A percentile compares a stretch with the other conserved stretches of the same genome.
These are phyloP conservation scores for Poronia punctata DNA, from an alignment of 495 filamentous ascomycete species.

Conservation along the genomic window DNA sequence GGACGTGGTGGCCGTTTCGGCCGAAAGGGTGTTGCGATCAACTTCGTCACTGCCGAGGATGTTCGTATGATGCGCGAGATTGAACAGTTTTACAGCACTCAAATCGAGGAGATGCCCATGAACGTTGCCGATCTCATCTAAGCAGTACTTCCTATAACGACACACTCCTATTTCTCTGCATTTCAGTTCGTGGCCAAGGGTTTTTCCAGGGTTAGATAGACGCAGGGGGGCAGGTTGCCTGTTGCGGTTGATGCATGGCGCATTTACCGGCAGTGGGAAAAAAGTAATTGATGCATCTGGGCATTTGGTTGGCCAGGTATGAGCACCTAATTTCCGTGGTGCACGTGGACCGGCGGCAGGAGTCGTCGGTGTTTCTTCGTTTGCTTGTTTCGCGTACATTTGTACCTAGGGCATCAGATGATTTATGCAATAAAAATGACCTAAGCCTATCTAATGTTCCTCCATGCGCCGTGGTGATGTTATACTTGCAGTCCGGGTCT, in stretches of 20 bases:
- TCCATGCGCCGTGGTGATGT: not conserved
- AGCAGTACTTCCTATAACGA: no score
- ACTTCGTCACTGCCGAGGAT: constrained; percentile 98
- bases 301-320: constrained; percentile 25
- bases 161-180: not conserved
- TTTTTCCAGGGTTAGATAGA: constrained; percentile 16
- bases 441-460: constrained; percentile 7
- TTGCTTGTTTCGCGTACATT: constrained; percentile 18
- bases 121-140: constrained; percentile 68
- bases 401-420: constrained; percentile 25
- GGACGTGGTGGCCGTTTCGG: constrained; percentile 98
- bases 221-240: constrained; percentile 14
- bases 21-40: constrained; percentile 99
- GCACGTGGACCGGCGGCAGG: constrained; percentile 18
- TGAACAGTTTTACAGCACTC: constrained; percentile 72
- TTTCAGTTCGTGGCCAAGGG: constrained; percentile 14
- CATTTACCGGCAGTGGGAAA: constrained; percentile 13
- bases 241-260: constrained; percentile 12
- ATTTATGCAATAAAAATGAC: constrained; percentile 23
- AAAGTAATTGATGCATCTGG: constrained; percentile 25
- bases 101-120: constrained; percentile 86
- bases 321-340: constrained; percentile 25
- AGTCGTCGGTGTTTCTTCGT: constrained; percentile 20
- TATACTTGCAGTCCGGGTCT: no score
- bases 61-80: constrained; percentile 99